These are phyloP conservation scores for Cercospora canescens DNA, from an alignment of 2,329 filamentous ascomycete genomes.

Conservation along the genomic window DNA sequence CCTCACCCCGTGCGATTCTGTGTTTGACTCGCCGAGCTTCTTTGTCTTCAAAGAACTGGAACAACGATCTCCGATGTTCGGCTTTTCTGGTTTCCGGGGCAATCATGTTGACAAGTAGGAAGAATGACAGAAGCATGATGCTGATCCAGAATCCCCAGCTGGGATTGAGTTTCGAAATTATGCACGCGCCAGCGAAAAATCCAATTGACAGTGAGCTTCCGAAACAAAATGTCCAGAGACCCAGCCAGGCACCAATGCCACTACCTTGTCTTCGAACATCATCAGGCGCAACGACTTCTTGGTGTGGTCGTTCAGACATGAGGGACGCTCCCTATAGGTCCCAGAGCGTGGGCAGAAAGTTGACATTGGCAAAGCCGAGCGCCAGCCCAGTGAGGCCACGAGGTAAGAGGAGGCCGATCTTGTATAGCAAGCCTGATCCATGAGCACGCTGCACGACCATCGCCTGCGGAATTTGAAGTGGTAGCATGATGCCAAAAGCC, in stretches of 20 bases:
- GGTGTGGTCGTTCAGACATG: conserved; percentile 70
- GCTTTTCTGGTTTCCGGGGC: conserved; percentile 72
- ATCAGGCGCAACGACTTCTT: conserved; percentile 66
- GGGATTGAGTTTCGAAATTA: conserved; percentile 65
- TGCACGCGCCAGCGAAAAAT: conserved; percentile 68
- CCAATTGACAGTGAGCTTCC: conserved; percentile 71
- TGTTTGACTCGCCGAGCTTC: conserved; percentile 46
- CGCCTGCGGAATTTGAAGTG: conserved; percentile 74
- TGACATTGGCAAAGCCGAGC: conserved; percentile 76
- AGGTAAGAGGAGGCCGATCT: conserved; percentile 62
- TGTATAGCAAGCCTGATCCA: conserved; percentile 58
- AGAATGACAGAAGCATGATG: conserved; percentile 64
- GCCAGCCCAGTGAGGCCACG: conserved; percentile 66
- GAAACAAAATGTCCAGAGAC: conserved; percentile 76
- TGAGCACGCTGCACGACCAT: conserved; percentile 61
- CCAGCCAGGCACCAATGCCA: conserved; percentile 77
- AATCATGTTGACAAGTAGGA: conserved; percentile 69
- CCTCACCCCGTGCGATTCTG: conserved; percentile 68
- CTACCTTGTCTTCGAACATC: conserved; percentile 74
- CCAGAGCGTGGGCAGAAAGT: conserved; percentile 68
- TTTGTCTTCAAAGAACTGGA: conserved; percentile 57
- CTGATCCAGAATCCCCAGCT: conserved; percentile 76
- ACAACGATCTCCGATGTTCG: conserved; percentile 66
- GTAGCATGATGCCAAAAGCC: conserved; percentile 67
- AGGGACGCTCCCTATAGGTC: conserved; percentile 77